phyloP scores from a whole-genome alignment of 164 flowering plant genomes.

The Magnolia sinica region DNA sequence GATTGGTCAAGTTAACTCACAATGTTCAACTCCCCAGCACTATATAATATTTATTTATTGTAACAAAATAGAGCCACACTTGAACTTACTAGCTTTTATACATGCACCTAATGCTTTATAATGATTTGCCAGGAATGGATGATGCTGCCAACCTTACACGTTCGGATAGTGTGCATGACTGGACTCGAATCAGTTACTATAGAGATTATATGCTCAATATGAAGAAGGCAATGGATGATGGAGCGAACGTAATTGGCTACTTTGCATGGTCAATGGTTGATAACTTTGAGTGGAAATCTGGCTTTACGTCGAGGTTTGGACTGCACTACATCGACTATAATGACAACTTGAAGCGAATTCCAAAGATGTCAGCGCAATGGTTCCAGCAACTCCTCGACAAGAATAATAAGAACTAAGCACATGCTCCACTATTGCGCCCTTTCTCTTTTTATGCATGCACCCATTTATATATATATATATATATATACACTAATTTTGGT shows the following conservation, averaged over 20 bases:
- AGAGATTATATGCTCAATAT: conserved; percentile 45
- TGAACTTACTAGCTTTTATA: too few species aligned
- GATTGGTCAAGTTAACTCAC: too few species aligned
- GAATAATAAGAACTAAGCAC: too few species aligned
- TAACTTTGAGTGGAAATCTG: conserved; percentile 15
- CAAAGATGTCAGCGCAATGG: conserved; percentile 12
- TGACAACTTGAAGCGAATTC: conserved; percentile 2
- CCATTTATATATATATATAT: too few species aligned
- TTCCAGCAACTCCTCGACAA: not conserved
- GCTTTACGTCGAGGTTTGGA: conserved; percentile 12
- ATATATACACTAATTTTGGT: too few species aligned
- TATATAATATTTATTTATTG: not conserved
- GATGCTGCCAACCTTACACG: conserved; percentile 62
- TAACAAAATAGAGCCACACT: not conserved
- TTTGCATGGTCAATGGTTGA: conserved; percentile 18
- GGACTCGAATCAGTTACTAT: conserved; percentile 55
- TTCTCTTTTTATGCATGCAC: too few species aligned
- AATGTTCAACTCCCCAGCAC: too few species aligned
- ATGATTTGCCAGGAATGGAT: conserved; percentile 62
- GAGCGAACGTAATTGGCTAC: conserved; percentile 7
- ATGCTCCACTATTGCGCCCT: too few species aligned
- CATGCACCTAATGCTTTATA: not conserved
- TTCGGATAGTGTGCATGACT: conserved; percentile 52
- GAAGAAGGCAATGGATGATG: conserved; percentile 54
- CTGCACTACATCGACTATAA: conserved; percentile 9